Conservation (phyloP, 164 flowering plant genomes). For the Warburgia ugandensis region DNA sequence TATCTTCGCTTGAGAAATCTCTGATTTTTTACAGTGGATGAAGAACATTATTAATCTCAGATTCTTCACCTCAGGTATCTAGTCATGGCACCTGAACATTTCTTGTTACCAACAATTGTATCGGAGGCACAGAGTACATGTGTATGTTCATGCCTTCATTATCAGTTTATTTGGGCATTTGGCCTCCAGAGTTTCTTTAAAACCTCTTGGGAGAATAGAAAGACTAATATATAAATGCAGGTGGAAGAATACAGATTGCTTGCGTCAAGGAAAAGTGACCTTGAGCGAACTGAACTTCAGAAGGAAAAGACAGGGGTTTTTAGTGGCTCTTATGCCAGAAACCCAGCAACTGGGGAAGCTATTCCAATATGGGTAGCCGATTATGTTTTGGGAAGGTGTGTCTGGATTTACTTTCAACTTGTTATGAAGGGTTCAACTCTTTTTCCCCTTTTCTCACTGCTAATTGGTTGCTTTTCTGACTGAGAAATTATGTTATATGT, state of each 20-base stretch:
- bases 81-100: slow-evolving; percentile 92
- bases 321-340: slow-evolving; percentile 77
- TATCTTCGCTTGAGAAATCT: slow-evolving; percentile 2
- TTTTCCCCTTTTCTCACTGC: not conserved
- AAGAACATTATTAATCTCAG: not conserved
- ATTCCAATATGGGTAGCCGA: slow-evolving; percentile 98
- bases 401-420: not conserved
- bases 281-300: slow-evolving; percentile 96
- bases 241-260: slow-evolving; percentile 83
- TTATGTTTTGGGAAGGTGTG: slow-evolving; percentile 90
- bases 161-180: not conserved
- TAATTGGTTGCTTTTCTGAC: not conserved
- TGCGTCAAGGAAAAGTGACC: slow-evolving; percentile 88
- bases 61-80: slow-evolving; percentile 55
- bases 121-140: slow-evolving; percentile 46
- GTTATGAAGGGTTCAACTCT: not conserved
- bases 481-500: not conserved
- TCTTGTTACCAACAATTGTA: slow-evolving; percentile 46
- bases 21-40: not conserved
- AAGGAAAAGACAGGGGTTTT: slow-evolving; percentile 96
- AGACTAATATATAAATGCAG: slow-evolving; percentile 32
- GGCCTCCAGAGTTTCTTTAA: not conserved
- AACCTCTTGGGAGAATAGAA: slow-evolving; percentile 7
- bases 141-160: slow-evolving; percentile 37
- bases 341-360: slow-evolving; percentile 79